Conservation (phyloP, 306 rosid genomes). For the Amphicarpaea edgeworthii region DNA sequence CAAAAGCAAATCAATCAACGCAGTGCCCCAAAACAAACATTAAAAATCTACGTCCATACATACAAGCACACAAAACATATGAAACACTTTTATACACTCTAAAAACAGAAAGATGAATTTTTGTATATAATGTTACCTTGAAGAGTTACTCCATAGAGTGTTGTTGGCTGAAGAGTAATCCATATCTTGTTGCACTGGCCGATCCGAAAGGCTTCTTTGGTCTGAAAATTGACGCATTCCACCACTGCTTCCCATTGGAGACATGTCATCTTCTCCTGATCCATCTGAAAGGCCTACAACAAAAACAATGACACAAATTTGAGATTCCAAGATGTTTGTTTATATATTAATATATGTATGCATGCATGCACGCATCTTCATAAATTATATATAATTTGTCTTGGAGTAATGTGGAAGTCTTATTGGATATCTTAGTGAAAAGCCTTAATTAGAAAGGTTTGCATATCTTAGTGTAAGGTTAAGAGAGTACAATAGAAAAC, state of each 20-base stretch:
- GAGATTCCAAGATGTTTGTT: conserved; percentile 4
- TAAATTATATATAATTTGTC: neutral
- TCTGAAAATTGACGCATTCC: conserved; percentile 54
- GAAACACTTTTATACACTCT: neutral
- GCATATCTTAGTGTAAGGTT: neutral
- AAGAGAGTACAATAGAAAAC: conserved; percentile 32
- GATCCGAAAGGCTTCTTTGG: conserved; percentile 65
- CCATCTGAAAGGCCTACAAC: conserved; percentile 82
- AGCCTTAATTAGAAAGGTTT: conserved; percentile 10
- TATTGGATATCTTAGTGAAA: conserved; percentile 2
- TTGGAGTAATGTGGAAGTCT: conserved; percentile 27
- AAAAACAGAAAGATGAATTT: conserved; percentile 5
- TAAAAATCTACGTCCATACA: conserved; percentile 19
- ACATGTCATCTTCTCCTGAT: conserved; percentile 84
- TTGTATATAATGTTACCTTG: conserved; percentile 59
- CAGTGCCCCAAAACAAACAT: conserved; percentile 32
- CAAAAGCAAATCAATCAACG: conserved; percentile 50
- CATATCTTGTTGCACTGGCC: conserved; percentile 58
- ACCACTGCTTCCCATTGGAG: conserved; percentile 56
- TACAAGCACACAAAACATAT: conserved; percentile 38
- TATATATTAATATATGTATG: neutral
- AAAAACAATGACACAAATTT: conserved; percentile 30
- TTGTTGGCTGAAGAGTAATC: conserved; percentile 56
- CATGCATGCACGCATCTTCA: conserved; percentile 18
- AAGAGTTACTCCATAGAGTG: conserved; percentile 86